phyloP scores from a whole-genome alignment of 73 alveolate genomes.

The Tetrahymena elliotti region DNA sequence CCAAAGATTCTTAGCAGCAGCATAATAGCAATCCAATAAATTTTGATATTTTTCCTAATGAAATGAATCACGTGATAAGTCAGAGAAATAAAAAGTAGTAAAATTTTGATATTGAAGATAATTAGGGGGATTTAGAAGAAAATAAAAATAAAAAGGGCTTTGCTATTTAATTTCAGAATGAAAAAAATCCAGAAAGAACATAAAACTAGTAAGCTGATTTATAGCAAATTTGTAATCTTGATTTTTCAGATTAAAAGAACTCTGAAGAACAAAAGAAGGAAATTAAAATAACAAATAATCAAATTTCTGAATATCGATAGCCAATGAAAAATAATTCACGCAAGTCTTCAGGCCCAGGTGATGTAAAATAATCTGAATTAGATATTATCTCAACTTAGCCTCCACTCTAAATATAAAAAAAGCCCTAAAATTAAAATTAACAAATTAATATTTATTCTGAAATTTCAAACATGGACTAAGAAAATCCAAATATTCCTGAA shows the following conservation, averaged over 20 bases:
- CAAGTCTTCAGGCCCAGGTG: not conserved
- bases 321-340: not conserved
- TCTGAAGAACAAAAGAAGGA: not conserved
- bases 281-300: too few relatives aligned
- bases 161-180: not conserved
- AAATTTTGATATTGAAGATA: not conserved
- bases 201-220: not conserved
- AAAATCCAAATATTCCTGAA: not conserved
- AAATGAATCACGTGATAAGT: not conserved
- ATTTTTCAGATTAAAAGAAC: not conserved
- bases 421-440: not conserved
- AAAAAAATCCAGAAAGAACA: not conserved
- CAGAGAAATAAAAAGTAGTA: not conserved
- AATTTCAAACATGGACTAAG: not conserved
- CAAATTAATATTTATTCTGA: not conserved
- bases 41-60: not conserved
- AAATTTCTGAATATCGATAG: not conserved
- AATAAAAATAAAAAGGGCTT: not conserved
- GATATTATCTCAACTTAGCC: not conserved
- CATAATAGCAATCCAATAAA: not conserved
- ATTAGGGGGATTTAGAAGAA: not conserved
- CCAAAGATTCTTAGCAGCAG: constrained; percentile 5
- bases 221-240: not conserved
- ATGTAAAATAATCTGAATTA: not conserved
- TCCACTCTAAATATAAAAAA: not conserved